These are phyloP conservation scores for Withania somnifera DNA, from an alignment of 305 asterid genomes.

Conservation along the genomic window DNA sequence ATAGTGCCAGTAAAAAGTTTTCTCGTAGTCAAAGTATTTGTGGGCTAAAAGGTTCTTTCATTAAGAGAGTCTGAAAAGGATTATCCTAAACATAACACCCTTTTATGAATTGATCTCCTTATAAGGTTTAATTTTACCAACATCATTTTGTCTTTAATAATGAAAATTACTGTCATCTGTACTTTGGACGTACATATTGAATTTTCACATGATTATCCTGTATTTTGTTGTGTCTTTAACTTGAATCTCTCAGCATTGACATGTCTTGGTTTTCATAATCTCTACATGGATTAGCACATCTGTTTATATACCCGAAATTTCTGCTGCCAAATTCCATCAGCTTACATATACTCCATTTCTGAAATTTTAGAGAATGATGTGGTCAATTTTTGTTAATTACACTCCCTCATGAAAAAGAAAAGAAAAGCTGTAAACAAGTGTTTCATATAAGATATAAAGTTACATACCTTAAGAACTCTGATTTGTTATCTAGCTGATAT, in stretches of 20 bases:
- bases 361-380: neutral
- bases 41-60: neutral
- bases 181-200: neutral
- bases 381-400: neutral
- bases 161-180: neutral
- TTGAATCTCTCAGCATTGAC: neutral
- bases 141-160: neutral
- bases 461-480: neutral
- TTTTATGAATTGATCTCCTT: neutral
- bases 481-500: constrained; percentile 5
- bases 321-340: neutral
- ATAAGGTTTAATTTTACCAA: neutral
- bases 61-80: neutral
- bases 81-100: neutral
- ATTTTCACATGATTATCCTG: neutral
- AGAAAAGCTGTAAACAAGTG: no score
- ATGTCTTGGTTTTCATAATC: neutral
- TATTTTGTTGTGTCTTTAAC: neutral
- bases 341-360: neutral
- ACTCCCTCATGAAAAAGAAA: no score
- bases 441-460: no score
- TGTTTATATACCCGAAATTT: neutral
- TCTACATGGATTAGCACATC: neutral
- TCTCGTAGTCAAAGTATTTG: neutral
- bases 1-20: neutral